Evolutionary conservation across 1,284 basidiomycete genomes (phyloP).

Genomic region (Trametes versicolor): DNA sequence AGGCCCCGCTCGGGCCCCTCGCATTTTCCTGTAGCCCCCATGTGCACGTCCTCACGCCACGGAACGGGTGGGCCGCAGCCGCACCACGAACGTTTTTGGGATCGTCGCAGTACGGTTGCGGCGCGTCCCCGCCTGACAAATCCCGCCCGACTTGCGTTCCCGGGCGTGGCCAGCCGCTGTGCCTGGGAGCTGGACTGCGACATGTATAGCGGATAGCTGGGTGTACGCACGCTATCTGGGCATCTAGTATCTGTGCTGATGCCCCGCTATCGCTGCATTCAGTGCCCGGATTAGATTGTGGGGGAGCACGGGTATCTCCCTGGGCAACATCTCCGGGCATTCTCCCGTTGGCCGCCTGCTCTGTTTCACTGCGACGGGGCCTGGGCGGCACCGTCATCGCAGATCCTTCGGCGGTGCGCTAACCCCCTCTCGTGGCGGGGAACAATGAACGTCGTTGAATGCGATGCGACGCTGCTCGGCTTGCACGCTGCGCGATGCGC

Average conservation of each 20-base stretch:
- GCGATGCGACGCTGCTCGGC: neutral
- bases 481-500: conserved; percentile 4
- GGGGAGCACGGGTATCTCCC: conserved; percentile 14
- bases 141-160: neutral
- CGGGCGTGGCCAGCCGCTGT: conserved; percentile 15
- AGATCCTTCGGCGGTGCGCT: conserved; percentile 20
- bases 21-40: conserved; percentile 9
- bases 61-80: conserved; percentile 24
- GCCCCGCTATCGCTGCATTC: conserved; percentile 21
- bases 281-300: conserved; percentile 24
- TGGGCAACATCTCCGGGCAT: conserved; percentile 11
- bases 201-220: conserved; percentile 9
- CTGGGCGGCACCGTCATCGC: conserved; percentile 2
- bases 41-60: conserved; percentile 12
- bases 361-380: neutral
- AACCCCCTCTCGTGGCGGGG: neutral
- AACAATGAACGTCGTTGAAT: neutral
- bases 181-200: neutral
- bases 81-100: conserved; percentile 33
- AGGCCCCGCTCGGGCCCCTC: conserved; percentile 11
- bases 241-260: conserved; percentile 6
- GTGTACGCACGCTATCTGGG: conserved; percentile 12
- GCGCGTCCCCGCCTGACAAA: conserved; percentile 1
- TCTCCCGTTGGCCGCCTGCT: conserved; percentile 13
- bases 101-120: conserved; percentile 25